These are phyloP conservation scores for Paxillus rubicundulus DNA, from an alignment of 768 basidiomycete species.

Conservation along the genomic window DNA sequence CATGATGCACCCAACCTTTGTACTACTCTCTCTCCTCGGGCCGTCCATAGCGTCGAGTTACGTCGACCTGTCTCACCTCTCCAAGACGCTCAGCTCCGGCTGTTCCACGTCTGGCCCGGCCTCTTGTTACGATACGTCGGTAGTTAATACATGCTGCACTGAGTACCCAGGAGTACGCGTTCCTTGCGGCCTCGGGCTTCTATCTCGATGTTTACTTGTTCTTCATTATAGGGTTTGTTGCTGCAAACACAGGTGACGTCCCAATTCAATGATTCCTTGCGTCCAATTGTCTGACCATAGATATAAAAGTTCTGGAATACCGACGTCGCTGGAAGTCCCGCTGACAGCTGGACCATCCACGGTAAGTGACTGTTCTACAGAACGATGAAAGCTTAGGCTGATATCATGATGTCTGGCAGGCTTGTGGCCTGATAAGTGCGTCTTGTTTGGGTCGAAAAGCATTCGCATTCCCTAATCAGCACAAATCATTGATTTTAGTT, in stretches of 20 bases:
- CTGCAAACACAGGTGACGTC: conserved; percentile 50
- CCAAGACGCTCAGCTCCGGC: conserved; percentile 43
- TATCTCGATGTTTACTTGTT: neutral
- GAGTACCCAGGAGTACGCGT: conserved; percentile 58
- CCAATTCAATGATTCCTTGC: neutral
- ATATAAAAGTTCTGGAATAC: conserved; percentile 68
- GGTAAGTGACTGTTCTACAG: conserved; percentile 40
- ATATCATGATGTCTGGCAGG: conserved; percentile 40
- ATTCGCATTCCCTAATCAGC: neutral
- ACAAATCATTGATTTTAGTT: conserved; percentile 36
- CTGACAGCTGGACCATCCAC: conserved; percentile 71
- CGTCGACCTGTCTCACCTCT: conserved; percentile 25
- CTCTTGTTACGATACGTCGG: conserved; percentile 55
- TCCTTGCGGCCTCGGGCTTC: neutral
- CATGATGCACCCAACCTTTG: conserved; percentile 15
- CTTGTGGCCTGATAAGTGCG: conserved; percentile 65
- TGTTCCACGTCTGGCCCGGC: conserved; percentile 48
- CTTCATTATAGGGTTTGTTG: conserved; percentile 48
- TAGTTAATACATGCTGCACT: conserved; percentile 58
- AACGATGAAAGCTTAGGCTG: neutral
- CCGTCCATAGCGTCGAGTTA: conserved; percentile 14
- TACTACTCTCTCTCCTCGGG: conserved; percentile 21
- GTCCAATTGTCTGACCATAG: conserved; percentile 1
- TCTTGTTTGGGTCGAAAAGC: neutral
- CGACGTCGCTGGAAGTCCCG: conserved; percentile 58